Conservation (phyloP, 2,329 filamentous ascomycete species). For the Madurella mycetomatis region DNA sequence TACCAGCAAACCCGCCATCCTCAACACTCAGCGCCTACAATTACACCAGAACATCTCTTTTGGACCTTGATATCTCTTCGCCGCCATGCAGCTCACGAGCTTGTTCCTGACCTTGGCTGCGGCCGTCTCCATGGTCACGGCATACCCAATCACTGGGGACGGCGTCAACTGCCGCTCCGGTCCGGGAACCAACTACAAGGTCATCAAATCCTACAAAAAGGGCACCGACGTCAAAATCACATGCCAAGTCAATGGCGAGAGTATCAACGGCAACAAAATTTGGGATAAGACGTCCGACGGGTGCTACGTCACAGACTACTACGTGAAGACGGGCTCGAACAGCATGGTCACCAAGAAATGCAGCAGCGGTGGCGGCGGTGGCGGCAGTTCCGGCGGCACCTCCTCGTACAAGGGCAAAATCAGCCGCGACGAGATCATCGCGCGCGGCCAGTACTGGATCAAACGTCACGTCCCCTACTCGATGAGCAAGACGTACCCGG, state of each 20-base stretch:
- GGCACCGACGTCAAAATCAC: constrained; percentile 7
- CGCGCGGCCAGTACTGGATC: constrained; percentile 14
- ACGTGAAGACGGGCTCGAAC: constrained; percentile 10
- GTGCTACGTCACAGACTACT: constrained; percentile 16
- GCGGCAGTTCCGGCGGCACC: not conserved
- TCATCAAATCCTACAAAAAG: constrained; percentile 7
- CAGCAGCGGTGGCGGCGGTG: not conserved
- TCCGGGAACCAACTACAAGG: constrained; percentile 8
- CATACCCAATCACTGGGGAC: constrained; percentile 13
- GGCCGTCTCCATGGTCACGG: constrained; percentile 5
- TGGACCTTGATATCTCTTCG: not conserved
- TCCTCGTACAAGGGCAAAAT: constrained; percentile 12
- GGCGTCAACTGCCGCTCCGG: constrained; percentile 17
- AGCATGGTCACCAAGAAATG: constrained; percentile 4
- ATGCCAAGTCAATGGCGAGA: constrained; percentile 9
- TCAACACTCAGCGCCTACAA: too few species aligned
- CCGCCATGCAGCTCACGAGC: constrained; percentile 10
- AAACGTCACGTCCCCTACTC: constrained; percentile 11
- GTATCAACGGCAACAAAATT: constrained; percentile 4
- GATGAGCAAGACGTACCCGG: constrained; percentile 8
- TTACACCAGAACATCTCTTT: too few species aligned
- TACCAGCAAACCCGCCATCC: too few species aligned
- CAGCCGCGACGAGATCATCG: constrained; percentile 14
- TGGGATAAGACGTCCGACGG: constrained; percentile 14
- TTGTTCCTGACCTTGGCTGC: constrained; percentile 8